Evolutionary conservation across 2,329 filamentous ascomycete genomes (phyloP), one percentile per base, ranked within the genome.

Genomic region (Claviceps sp.): DNA sequence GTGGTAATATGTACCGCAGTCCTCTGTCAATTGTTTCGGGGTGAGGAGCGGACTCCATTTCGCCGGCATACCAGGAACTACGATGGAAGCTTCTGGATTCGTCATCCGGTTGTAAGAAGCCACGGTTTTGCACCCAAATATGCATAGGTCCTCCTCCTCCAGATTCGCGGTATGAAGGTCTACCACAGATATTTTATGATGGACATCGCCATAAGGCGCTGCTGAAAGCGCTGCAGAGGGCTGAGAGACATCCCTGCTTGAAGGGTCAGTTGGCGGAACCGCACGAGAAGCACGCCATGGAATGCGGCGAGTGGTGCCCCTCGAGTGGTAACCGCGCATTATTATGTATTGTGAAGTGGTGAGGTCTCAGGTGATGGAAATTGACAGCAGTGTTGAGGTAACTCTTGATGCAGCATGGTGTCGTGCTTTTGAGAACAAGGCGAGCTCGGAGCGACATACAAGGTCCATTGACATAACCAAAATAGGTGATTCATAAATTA

Each of bases 1-100:
- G 3, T 76, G 74, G 54, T 70, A 79, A 57, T 74, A 80, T 0
- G 64, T 57, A 2, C 74, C 75, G 7, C 54, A 59, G 54, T 82
- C 79, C 57, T 72, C 61, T 2, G 5, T 36, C 9, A 78, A 62
- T 38, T 61, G 55, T 16, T 52, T 55, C 8, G 68, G 59, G 4
- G 58, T 37, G 0, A 55, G 8, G 1, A 66, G 65, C 1, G 76
- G 75, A 1, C 70, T 71, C 75, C 75, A 80, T 61, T 34, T 37
- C 2, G 74, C 70, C 13, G 76, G 77, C 55, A 64, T 68, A 17
- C 29, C 45, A 36, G 45, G 45, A 13, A 46, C n/a, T 29, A 16
- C 5, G n/a, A 46, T 46, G 5, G 45, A 46, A 7, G n/a, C 45
- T 14, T 26, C 8, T 46, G 29, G n/a, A 1, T 14, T 14, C 26